A percentile compares a stretch with the other conserved stretches of the same genome.
Conservation (phyloP, 345 rosid species). For the Populus alba region DNA sequence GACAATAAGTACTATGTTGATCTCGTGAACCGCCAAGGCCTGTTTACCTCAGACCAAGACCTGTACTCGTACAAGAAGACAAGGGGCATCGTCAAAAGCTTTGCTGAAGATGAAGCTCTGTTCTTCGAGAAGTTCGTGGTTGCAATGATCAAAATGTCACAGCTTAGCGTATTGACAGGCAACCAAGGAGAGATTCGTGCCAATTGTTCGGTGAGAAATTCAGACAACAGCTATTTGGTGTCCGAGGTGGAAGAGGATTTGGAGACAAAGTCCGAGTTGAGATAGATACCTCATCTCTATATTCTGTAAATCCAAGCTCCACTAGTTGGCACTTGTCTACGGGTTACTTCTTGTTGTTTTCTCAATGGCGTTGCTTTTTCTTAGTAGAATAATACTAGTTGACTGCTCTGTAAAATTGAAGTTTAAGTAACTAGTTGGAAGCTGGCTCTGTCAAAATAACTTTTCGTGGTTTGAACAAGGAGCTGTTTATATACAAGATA, state of each 20-base stretch:
- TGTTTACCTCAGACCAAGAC: constrained; percentile 87
- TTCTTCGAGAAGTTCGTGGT: constrained; percentile 63
- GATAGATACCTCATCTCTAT: not conserved
- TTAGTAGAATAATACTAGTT: too few relatives aligned
- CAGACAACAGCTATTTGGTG: constrained; percentile 31
- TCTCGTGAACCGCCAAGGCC: constrained; percentile 74
- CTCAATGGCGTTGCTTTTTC: not conserved
- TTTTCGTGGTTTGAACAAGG: too few relatives aligned
- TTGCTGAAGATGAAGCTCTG: constrained; percentile 48
- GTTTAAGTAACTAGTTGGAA: too few relatives aligned
- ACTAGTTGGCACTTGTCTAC: too few relatives aligned
- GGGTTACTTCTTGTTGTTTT: too few relatives aligned
- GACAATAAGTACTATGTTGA: constrained; percentile 83
- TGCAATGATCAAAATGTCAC: constrained; percentile 76
- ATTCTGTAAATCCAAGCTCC: not conserved
- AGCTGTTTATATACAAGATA: not conserved
- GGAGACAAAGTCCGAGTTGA: constrained; percentile 35
- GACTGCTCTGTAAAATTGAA: not conserved
- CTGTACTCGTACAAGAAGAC: constrained; percentile 57
- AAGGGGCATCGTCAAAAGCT: constrained; percentile 52
- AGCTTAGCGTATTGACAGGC: constrained; percentile 59
- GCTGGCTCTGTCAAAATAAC: not conserved
- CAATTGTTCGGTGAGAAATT: constrained; percentile 64
- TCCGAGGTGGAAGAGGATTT: constrained; percentile 48
- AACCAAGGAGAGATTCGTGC: constrained; percentile 65